Conservation (phyloP, 116 monocot genomes). For the Zostera marina region DNA sequence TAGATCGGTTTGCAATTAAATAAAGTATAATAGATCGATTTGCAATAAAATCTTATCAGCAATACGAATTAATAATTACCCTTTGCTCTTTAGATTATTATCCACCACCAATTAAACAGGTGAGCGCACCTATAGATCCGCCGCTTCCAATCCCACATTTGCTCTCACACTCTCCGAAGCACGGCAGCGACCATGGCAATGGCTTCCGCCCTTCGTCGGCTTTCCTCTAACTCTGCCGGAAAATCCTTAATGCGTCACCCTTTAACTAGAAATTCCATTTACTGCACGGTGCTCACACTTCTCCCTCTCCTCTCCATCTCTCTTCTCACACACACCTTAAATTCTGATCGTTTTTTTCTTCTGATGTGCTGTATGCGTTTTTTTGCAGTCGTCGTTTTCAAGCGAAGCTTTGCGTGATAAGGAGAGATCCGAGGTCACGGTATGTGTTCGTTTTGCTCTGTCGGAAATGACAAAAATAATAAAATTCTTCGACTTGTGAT, state of each 20-base stretch:
- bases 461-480: background rate
- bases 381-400: conserved; percentile 50
- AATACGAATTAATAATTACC: no score
- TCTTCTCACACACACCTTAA: background rate
- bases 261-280: conserved; percentile 25
- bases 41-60: no score
- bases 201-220: conserved; percentile 68
- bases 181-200: conserved; percentile 38
- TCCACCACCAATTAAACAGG: no score
- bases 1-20: no score
- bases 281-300: conserved; percentile 30
- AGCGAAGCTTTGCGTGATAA: conserved; percentile 42
- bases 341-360: background rate
- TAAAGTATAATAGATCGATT: no score
- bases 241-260: conserved; percentile 8
- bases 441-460: conserved; percentile 7
- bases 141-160: background rate
- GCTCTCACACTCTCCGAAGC: background rate
- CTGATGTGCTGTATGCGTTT: background rate
- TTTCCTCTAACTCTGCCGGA: conserved; percentile 29
- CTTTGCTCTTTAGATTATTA: no score
- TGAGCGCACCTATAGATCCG: no score
- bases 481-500: background rate
- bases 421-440: conserved; percentile 37
- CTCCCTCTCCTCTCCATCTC: background rate